A percentile compares a stretch with the other conserved stretches of the same genome.
Conservation (phyloP, 2,329 filamentous ascomycete genomes). For the Xylaria polymorpha region DNA sequence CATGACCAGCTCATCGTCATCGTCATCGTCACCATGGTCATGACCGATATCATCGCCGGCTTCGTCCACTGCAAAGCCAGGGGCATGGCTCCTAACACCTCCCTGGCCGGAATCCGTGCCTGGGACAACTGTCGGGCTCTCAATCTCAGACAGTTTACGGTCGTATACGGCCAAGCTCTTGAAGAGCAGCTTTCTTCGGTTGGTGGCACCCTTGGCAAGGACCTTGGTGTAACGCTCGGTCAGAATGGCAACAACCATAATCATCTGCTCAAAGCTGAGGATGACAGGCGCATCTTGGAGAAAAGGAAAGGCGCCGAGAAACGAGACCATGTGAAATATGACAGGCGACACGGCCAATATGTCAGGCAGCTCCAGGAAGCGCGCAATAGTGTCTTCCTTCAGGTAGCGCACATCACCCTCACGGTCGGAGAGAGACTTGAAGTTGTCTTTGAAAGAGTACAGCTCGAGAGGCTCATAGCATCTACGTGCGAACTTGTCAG, state of each 20-base stretch:
- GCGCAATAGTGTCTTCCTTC: constrained; percentile 75
- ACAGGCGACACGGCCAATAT: constrained; percentile 74
- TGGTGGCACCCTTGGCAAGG: constrained; percentile 66
- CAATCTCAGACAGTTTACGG: constrained; percentile 59
- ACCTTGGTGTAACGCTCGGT: constrained; percentile 76
- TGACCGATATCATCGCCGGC: constrained; percentile 57
- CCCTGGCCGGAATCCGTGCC: constrained; percentile 25
- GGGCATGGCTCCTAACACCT: constrained; percentile 39
- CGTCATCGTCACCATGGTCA: constrained; percentile 57
- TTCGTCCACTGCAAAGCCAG: constrained; percentile 61
- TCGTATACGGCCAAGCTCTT: constrained; percentile 79
- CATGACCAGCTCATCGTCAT: constrained; percentile 73
- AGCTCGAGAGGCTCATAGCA: constrained; percentile 78
- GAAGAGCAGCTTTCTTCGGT: constrained; percentile 74
- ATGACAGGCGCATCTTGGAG: constrained; percentile 76
- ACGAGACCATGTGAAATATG: constrained; percentile 77
- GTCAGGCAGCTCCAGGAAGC: constrained; percentile 80
- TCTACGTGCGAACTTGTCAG: constrained; percentile 72
- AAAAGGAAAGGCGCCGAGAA: constrained; percentile 79
- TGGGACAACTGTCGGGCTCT: constrained; percentile 37
- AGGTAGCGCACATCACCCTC: constrained; percentile 72
- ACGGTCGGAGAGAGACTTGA: constrained; percentile 74
- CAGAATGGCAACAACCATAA: constrained; percentile 78
- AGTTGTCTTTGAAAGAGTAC: constrained; percentile 79
- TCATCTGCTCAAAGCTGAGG: constrained; percentile 74